Percentiles rank a stretch among this genome's conserved stretches.
Conservation (phyloP, 306 rosid genomes). For the Spatholobus suberectus region DNA sequence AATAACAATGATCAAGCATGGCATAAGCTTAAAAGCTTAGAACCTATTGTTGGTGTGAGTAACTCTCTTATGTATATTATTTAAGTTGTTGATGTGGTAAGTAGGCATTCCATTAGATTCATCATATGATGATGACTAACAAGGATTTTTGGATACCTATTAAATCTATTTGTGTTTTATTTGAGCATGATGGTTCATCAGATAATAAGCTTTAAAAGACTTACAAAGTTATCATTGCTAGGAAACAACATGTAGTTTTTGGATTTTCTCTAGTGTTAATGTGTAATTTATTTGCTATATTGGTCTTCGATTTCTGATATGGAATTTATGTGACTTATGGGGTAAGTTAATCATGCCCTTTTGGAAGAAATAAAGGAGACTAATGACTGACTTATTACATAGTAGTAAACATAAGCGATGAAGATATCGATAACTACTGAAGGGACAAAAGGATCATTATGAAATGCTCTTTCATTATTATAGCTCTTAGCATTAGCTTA, state of each 20-base stretch:
- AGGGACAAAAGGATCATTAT: conserved; percentile 77
- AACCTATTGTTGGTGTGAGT: conserved; percentile 5
- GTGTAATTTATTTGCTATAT: conserved; percentile 15
- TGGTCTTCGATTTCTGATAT: conserved; percentile 36
- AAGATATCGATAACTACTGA: conserved; percentile 75
- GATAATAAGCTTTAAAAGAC: conserved; percentile 5
- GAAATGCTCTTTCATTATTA: conserved; percentile 87
- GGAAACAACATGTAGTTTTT: neutral
- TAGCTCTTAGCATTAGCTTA: conserved; percentile 86
- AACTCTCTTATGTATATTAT: neutral
- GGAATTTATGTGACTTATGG: conserved; percentile 32
- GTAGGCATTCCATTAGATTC: neutral
- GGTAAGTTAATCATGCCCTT: conserved; percentile 86
- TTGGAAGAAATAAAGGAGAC: conserved; percentile 86
- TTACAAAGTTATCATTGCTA: conserved; percentile 5
- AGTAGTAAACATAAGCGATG: conserved; percentile 74
- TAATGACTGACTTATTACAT: conserved; percentile 82
- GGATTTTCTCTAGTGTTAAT: neutral
- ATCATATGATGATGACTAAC: neutral
- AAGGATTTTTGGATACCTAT: conserved; percentile 1
- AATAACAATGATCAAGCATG: no score
- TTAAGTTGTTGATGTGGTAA: neutral
- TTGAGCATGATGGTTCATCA: conserved; percentile 8
- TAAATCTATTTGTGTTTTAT: conserved; percentile 17
- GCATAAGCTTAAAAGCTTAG: neutral